Evolutionary conservation across 164 flowering plant species (phyloP).

Genomic region (Piper longum): DNA sequence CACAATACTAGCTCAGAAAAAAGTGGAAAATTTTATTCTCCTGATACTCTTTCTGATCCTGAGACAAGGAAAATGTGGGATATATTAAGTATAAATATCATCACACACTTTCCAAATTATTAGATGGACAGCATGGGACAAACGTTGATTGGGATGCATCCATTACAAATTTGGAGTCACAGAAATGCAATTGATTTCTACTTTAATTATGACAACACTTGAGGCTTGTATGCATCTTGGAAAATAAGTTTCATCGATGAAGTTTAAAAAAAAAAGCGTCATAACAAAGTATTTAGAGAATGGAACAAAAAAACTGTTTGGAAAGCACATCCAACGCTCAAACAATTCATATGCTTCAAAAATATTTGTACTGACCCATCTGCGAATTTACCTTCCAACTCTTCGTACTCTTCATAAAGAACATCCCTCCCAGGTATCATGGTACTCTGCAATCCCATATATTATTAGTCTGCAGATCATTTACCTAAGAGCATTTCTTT

Average conservation of each 20-base stretch:
- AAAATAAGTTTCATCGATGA: not conserved
- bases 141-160: too few relatives aligned
- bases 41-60: too few relatives aligned
- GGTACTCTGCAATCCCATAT: slow-evolving; percentile 40
- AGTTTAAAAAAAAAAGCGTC: not conserved
- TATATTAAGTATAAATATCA: too few relatives aligned
- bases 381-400: slow-evolving; percentile 56
- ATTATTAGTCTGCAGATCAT: not conserved
- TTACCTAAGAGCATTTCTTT: not conserved
- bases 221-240: too few relatives aligned
- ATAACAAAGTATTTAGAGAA: not conserved
- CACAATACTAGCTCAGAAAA: too few relatives aligned
- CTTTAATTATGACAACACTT: too few relatives aligned
- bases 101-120: too few relatives aligned
- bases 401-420: slow-evolving; percentile 46
- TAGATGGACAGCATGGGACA: too few relatives aligned
- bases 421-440: slow-evolving; percentile 64
- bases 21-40: too few relatives aligned
- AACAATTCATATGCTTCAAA: not conserved
- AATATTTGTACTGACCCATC: slow-evolving; percentile 46
- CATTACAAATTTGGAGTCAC: too few relatives aligned
- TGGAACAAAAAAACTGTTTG: not conserved
- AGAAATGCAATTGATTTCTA: too few relatives aligned
- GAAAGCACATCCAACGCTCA: not conserved
- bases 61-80: too few relatives aligned